These are phyloP conservation scores for Nakazawaea ambrosiae DNA, from an alignment of 805 yeast species.

Conservation along the genomic window DNA sequence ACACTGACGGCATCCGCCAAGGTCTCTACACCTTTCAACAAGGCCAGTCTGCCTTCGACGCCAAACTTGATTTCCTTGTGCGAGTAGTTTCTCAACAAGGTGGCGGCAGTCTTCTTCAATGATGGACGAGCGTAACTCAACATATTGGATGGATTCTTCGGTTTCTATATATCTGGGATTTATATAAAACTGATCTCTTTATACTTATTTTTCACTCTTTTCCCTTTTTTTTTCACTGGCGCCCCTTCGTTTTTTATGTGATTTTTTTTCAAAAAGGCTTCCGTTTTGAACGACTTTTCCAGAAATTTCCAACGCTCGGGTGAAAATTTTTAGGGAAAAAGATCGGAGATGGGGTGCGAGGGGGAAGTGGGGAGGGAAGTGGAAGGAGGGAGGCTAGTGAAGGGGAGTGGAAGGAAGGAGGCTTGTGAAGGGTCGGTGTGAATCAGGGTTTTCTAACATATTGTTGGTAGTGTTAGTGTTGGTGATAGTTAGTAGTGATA, in stretches of 20 bases:
- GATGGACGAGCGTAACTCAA: constrained; percentile 43
- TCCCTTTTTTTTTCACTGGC: no score
- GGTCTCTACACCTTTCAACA: constrained; percentile 88
- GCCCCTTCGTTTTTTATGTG: no score
- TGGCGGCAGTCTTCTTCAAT: constrained; percentile 29
- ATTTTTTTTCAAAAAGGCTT: background rate
- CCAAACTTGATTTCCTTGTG: constrained; percentile 97
- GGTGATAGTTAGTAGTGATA: no score
- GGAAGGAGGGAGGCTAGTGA: background rate
- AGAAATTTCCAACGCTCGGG: background rate
- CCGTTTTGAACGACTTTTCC: background rate
- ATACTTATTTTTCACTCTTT: no score
- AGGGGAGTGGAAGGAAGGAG: background rate
- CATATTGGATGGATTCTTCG: constrained; percentile 19
- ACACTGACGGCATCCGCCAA: constrained; percentile 95
- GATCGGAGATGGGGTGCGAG: background rate
- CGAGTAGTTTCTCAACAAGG: constrained; percentile 41
- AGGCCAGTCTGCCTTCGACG: constrained; percentile 94
- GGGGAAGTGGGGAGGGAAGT: background rate
- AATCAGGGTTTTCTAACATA: no score
- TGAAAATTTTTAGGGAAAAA: background rate
- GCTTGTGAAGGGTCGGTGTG: no score
- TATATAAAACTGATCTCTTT: no score
- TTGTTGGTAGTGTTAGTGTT: no score
- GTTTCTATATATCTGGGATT: no score